A percentile compares a stretch with the other conserved stretches of the same genome.
phyloP scores from a whole-genome alignment of 192 early-diverging fungal genomes.

The Phlyctochytrium planicorne region DNA sequence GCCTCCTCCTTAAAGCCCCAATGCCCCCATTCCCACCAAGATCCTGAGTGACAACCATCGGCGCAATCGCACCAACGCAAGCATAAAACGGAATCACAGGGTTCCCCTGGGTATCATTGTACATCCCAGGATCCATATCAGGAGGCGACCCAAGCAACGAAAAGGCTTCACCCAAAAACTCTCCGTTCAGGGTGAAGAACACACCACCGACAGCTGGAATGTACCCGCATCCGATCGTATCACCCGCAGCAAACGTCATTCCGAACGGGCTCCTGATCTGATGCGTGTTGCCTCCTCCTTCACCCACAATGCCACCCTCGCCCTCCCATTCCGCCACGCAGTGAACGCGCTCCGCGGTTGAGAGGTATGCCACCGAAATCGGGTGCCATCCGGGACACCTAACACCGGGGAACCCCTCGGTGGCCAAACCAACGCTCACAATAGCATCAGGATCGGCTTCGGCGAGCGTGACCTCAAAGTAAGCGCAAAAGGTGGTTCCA shows the following conservation, averaged over 20 bases:
- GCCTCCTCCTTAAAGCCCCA: neutral
- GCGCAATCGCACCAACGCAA: neutral
- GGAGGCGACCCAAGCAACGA: neutral
- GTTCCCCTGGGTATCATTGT: neutral
- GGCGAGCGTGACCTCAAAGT: neutral
- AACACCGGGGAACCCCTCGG: neutral
- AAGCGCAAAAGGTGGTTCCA: neutral
- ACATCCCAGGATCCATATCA: neutral
- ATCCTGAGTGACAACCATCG: neutral
- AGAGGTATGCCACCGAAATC: neutral
- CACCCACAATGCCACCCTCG: neutral
- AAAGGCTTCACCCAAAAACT: conserved; percentile 6
- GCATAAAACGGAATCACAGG: conserved; percentile 4
- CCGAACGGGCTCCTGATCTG: neutral
- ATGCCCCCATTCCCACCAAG: neutral
- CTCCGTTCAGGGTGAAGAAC: conserved; percentile 8
- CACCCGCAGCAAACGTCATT: neutral
- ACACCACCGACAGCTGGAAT: conserved; percentile 2
- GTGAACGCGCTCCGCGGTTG: neutral
- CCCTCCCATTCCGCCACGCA: neutral
- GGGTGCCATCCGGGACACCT: neutral
- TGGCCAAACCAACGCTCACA: neutral
- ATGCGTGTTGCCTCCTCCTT: neutral
- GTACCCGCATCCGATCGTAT: conserved; percentile 6
- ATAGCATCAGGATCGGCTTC: neutral